Base-by-base conservation (phyloP, 805 yeast genomes). In the Wickerhamiella australiensis region DNA sequence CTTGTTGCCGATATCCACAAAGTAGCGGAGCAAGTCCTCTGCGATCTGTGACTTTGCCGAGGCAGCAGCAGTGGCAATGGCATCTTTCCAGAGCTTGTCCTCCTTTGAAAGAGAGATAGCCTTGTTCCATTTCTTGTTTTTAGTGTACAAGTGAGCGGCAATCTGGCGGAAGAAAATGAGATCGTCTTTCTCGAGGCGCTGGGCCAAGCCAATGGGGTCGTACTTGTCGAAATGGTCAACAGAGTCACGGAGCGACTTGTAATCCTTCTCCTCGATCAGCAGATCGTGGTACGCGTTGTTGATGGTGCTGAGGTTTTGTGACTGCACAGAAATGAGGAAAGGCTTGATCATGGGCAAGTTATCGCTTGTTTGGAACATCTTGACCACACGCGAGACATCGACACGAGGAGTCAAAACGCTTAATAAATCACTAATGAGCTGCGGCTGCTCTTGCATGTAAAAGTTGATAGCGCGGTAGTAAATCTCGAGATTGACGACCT, bases 401-500 rank as follows among this genome's bases (percentile, higher is more conserved):
- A 92, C 73, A 68, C 95, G 85, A 51, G 96, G 85, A 13, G 88
- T 75, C 62, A 92, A 74, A 11, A 78, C 94, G 7, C 88, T 68
- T 59, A 92, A 74, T 65, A 92, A 74, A 63, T 92, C 98, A 51
- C 84, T 82, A 61, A 92, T 73, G 57, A 90, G 75, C 50, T 88
- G 80, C 54, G 98, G 98, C 67, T 87, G 94, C 69, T 87, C 90
- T 48, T 78, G 78, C 66, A 90, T 79, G 68, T 92, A 92, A 67
- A 92, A 92, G 72, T 85, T 88, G 62, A 92, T 85, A 11, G 97
- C 96, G 71, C 87, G 86, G 79, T 90, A 92, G 70, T 88, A 92
- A 52, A 92, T 87, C 72, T 92, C 98, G 67, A 92, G 73, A 70
- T 92, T 92, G 31, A 96, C 82, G 54, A 88, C 96, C 73, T 92